Conservation (phyloP, 106 monocot genomes). For the Amphibolis antarctica region DNA sequence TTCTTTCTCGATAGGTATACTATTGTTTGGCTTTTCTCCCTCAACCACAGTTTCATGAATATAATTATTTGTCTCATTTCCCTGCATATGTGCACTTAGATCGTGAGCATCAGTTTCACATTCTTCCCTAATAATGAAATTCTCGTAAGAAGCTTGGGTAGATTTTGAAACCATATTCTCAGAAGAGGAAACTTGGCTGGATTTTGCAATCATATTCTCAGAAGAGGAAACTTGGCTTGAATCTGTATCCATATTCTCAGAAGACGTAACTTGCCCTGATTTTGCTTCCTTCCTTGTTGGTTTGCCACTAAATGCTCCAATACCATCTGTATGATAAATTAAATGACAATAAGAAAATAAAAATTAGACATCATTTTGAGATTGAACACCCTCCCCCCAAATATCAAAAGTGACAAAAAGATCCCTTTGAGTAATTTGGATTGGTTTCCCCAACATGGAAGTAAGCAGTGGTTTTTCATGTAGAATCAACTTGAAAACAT, state of each 20-base stretch:
- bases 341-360: too few species aligned
- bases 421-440: too few species aligned
- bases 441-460: too few species aligned
- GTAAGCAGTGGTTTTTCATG: too few species aligned
- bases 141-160: neutral
- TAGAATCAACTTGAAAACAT: too few species aligned
- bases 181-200: neutral
- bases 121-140: conserved; percentile 1
- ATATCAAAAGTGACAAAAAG: too few species aligned
- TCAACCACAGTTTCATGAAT: neutral
- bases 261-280: conserved; percentile 1
- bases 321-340: conserved; percentile 1
- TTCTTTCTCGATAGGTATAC: neutral
- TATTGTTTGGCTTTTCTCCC: conserved; percentile 1
- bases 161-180: too few species aligned
- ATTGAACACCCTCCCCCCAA: too few species aligned
- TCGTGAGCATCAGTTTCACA: neutral
- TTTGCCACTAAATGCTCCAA: neutral
- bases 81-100: neutral
- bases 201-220: neutral
- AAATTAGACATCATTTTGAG: too few species aligned
- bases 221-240: conserved; percentile 4
- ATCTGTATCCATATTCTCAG: conserved; percentile 1
- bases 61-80: neutral
- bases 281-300: conserved; percentile 6